Evolutionary conservation across 2,329 filamentous ascomycete genomes (phyloP).

Genomic region (Epichloe baconii): DNA sequence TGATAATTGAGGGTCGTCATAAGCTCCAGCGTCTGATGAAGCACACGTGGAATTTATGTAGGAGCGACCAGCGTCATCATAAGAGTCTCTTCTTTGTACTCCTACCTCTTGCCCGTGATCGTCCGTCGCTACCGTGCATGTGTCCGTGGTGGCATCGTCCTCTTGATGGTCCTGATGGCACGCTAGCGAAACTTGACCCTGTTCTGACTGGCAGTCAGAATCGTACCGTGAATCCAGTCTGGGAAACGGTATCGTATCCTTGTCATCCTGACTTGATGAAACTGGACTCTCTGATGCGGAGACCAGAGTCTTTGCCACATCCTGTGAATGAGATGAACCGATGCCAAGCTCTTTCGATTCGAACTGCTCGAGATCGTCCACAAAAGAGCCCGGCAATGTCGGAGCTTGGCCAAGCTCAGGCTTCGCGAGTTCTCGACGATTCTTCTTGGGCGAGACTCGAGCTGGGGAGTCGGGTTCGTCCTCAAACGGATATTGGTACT

Average conservation of each 20-base stretch:
- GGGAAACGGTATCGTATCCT: constrained; percentile 20
- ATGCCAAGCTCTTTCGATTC: constrained; percentile 3
- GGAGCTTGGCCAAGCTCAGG: background rate
- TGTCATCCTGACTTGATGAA: constrained; percentile 3
- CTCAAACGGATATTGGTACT: constrained; percentile 39
- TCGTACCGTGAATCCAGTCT: constrained; percentile 23
- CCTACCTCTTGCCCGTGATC: constrained; percentile 15
- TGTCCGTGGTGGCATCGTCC: constrained; percentile 22
- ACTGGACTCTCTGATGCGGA: constrained; percentile 22
- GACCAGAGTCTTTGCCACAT: constrained; percentile 37
- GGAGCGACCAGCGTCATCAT: constrained; percentile 19
- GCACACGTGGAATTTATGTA: constrained; percentile 27
- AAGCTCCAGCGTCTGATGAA: constrained; percentile 21
- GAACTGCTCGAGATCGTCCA: background rate
- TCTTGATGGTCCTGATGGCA: constrained; percentile 15
- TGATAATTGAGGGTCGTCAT: constrained; percentile 16
- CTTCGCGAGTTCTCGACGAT: background rate
- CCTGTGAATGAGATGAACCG: constrained; percentile 14
- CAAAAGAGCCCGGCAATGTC: background rate
- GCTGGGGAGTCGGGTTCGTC: constrained; percentile 21
- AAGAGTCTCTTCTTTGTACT: constrained; percentile 16
- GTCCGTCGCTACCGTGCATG: constrained; percentile 23
- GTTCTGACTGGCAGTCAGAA: constrained; percentile 25
- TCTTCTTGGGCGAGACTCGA: background rate
- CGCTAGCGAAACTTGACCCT: constrained; percentile 15